phyloP scores from a whole-genome alignment of 2,329 filamentous ascomycete genomes.

The Epichloe brachyelytri region DNA sequence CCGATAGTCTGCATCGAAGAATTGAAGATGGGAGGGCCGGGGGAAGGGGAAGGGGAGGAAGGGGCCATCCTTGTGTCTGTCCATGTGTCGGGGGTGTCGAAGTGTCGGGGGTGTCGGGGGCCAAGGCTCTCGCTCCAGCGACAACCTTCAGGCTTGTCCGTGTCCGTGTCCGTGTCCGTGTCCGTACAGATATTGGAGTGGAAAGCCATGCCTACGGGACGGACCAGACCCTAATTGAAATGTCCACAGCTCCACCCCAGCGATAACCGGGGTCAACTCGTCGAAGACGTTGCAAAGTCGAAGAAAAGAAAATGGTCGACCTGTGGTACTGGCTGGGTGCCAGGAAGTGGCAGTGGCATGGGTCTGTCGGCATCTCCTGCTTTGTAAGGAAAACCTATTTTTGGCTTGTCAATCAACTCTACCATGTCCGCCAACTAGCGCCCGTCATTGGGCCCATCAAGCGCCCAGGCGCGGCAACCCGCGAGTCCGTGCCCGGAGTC shows the following conservation, averaged over 20 bases:
- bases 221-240: neutral
- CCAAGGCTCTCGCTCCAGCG: constrained; percentile 2
- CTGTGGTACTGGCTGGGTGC: too few relatives aligned
- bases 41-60: neutral
- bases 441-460: constrained; percentile 5
- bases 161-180: too few relatives aligned
- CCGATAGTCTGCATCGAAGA: neutral
- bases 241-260: neutral
- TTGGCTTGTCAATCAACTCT: neutral
- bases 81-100: neutral
- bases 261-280: neutral
- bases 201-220: neutral
- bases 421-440: neutral
- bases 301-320: neutral
- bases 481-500: neutral
- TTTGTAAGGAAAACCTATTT: constrained; percentile 2
- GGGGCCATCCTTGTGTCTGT: neutral
- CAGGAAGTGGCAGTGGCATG: too few relatives aligned
- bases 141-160: neutral
- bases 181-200: too few relatives aligned
- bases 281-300: neutral
- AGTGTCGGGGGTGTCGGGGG: neutral
- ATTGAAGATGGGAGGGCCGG: neutral
- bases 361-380: too few relatives aligned
- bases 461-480: constrained; percentile 5